phyloP scores from a whole-genome alignment of 768 basidiomycete genomes.

The Austroboletus festivus region DNA sequence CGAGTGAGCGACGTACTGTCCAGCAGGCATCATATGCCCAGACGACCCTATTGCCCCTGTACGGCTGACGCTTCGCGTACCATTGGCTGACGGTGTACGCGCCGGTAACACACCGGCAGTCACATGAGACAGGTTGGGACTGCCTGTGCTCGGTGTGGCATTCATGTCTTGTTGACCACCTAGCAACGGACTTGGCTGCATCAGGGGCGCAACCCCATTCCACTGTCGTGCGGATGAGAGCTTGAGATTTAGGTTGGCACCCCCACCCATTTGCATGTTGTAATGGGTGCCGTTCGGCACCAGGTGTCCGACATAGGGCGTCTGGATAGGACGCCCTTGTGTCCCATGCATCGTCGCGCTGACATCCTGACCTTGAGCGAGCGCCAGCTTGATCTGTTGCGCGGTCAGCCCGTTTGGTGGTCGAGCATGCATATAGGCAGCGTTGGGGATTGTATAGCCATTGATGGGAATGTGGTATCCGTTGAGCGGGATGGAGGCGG shows the following conservation, averaged over 20 bases:
- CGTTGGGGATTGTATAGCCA: conserved; percentile 35
- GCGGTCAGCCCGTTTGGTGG: conserved; percentile 42
- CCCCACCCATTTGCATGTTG: conserved; percentile 26
- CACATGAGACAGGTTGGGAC: conserved; percentile 34
- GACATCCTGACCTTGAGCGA: conserved; percentile 43
- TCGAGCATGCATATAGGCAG: conserved; percentile 34
- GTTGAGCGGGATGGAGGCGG: conserved; percentile 39
- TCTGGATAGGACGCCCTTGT: conserved; percentile 37
- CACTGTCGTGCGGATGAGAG: conserved; percentile 39
- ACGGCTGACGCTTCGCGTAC: conserved; percentile 45
- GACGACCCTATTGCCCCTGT: conserved; percentile 16
- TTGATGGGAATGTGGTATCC: conserved; percentile 50
- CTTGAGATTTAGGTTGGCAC: conserved; percentile 35
- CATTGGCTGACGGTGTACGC: conserved; percentile 57
- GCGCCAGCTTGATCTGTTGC: conserved; percentile 61
- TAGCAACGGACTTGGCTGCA: conserved; percentile 24
- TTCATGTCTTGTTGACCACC: conserved; percentile 26
- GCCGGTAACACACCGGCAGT: conserved; percentile 36
- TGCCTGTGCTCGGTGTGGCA: conserved; percentile 29
- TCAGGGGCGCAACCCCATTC: conserved; percentile 27
- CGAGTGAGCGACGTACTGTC: conserved; percentile 40
- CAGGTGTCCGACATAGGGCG: conserved; percentile 29
- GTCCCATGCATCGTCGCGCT: conserved; percentile 33
- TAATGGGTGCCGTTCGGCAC: conserved; percentile 29
- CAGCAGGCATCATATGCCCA: conserved; percentile 35